phyloP scores from a whole-genome alignment of 2,329 filamentous ascomycete species.

The Pestalotiopsis sp. region DNA sequence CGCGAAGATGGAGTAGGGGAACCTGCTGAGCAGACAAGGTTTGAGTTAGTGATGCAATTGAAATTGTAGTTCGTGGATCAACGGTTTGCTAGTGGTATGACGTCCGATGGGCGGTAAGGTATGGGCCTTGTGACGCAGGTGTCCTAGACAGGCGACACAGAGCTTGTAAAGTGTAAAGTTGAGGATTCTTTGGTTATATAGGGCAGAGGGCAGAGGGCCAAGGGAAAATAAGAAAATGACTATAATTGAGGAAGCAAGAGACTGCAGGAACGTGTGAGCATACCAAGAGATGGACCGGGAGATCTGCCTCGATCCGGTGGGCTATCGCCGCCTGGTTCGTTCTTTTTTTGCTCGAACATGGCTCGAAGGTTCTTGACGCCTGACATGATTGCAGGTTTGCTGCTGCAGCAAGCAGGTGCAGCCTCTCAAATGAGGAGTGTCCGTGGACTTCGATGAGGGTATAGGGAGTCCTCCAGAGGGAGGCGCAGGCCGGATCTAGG shows the following conservation, averaged over 20 bases:
- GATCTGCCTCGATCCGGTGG: conserved; percentile 69
- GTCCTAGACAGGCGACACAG: not conserved
- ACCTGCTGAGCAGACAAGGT: conserved; percentile 31
- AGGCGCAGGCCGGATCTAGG: not conserved
- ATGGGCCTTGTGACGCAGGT: not conserved
- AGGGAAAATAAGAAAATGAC: not conserved
- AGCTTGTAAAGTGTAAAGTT: not conserved
- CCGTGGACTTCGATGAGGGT: not conserved
- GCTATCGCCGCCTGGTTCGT: conserved; percentile 37
- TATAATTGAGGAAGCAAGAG: not conserved
- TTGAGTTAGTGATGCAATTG: conserved; percentile 27
- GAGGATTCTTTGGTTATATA: not conserved
- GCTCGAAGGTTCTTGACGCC: conserved; percentile 76
- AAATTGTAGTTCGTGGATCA: not conserved
- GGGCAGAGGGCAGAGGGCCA: not conserved
- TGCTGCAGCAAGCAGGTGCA: not conserved
- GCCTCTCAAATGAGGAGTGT: not conserved
- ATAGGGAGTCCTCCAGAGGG: not conserved
- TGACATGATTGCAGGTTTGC: conserved; percentile 49
- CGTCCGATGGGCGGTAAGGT: not conserved
- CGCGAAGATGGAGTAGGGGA: conserved; percentile 52
- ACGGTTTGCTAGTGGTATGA: not conserved
- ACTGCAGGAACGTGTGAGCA: conserved; percentile 16
- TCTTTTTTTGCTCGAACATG: conserved; percentile 77
- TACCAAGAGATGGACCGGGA: conserved; percentile 37